Evolutionary conservation across 495 filamentous ascomycete species (phyloP), one percentile per base, ranked within the genome.

Genomic region (Talaromyces liani): DNA sequence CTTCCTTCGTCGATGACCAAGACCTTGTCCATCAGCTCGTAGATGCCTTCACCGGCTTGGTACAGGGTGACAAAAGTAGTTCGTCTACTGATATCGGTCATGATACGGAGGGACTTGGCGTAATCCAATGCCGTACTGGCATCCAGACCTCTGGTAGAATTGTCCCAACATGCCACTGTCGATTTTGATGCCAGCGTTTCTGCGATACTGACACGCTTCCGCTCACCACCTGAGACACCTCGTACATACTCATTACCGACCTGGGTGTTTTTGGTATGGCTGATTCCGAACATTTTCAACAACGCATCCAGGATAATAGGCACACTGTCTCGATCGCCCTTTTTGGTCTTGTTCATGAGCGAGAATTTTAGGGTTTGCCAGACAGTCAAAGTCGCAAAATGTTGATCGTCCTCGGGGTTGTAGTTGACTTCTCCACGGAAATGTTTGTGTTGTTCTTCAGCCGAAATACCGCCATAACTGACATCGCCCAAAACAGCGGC

Each of bases 241-340:
- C 92, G 84, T 16, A 93, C 84, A 65, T 87, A 93, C 68, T 88
- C 89, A 71, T 96, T 90, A 22, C 93, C 93, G 14, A 97, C 91
- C 22, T 86, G 79, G 0, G 93, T 97, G 67, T 94, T 83, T 67
- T 84, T 84, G 0, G 92, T 94, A 69, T 96, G 91, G 39, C 76
- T 79, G 69, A 96, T 93, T 55, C 88, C 88, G 67, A 93, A 91
- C 77, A 89, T 87, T 64, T 82, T 87, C 67, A 90, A 69, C 53
- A 89, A 71, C 6, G 85, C 85, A 67, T 83, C 77, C 36, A 85
- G 80, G 49, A 91, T 88, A 58, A 89, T 74, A 3, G 85, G 82
- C 25, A 92, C 87, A 60, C 89, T 86, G 1, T 76, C 80, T 18
- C 80, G 81, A n/a, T 87, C 82, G 49, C 82, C 77, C 75, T 88